Base-by-base conservation (phyloP, 495 filamentous ascomycete genomes). In the Cercophora samala region DNA sequence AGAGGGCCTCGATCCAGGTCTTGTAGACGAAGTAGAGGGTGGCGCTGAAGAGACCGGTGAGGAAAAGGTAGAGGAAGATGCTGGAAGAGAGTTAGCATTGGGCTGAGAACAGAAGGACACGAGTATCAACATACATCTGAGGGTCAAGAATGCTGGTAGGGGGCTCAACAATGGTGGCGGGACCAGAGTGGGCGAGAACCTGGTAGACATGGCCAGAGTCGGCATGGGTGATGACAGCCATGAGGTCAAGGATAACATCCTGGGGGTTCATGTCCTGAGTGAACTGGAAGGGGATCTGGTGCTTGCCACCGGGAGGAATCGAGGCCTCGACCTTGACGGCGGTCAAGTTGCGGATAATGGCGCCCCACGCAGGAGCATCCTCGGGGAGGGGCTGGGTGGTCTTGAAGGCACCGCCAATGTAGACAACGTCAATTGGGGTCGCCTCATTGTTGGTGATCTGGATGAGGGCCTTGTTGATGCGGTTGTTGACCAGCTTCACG, bases 51-150 rank as follows among this genome's bases (percentile, higher is more conserved):
- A 82, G 86, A 65, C 85, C 87, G 64, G 87, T 78, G 70, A 99
- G 92, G 84, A 98, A 87, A 77, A 97, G 87, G 83, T 98, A 99
- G 66, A 99, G 89, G 88, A 99, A 99, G 80, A 97, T 90, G 72
- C 93, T 96, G 67, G 51, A 51, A 21, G 6, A 22, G 61, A 6
- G 17, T 83, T 69, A 83, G 72, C 29, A 46, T 42, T 62, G 58
- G 37, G 37, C 62, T 37, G 19, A 42, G 5, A 26, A 59, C 52
- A 42, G 51, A 58, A 55, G 64, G 55, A 51, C 62, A 58, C 23
- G n/a, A 23, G 24, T 52, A 62, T 65, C 52, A 62, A 76, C 87
- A 82, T 84, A 97, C 94, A 97, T 94, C 76, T 97, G 94, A 63
- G 95, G 95, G 76, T 99, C 95, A 70, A 99, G 90, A 75, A 99